phyloP scores from a whole-genome alignment of 192 early-diverging fungal genomes.

The Glomus cerebriforme region DNA sequence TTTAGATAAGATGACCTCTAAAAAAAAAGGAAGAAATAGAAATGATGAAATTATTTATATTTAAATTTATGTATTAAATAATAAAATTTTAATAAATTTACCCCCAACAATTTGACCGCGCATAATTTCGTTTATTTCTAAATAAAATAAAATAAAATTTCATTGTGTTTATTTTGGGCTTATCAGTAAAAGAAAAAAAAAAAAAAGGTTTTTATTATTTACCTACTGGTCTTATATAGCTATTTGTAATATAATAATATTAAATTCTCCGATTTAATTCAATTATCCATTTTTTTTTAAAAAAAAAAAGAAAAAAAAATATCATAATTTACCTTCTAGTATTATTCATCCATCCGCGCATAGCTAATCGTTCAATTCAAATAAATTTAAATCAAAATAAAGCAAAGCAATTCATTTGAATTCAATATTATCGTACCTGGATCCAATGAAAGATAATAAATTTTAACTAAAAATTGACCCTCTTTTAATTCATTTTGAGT shows the following conservation, averaged over 20 bases:
- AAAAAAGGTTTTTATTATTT: neutral
- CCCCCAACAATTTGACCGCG: constrained; percentile 38
- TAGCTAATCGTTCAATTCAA: constrained; percentile 30
- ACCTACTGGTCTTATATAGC: constrained; percentile 24
- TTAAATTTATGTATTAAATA: neutral
- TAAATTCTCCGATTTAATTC: no score
- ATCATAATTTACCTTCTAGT: constrained; percentile 39
- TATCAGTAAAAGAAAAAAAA: no score
- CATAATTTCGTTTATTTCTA: constrained; percentile 53
- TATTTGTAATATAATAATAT: neutral
- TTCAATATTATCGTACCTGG: constrained; percentile 37
- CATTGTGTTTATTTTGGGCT: neutral
- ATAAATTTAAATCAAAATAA: neutral
- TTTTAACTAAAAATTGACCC: constrained; percentile 45
- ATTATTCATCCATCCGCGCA: constrained; percentile 54
- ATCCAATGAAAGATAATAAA: constrained; percentile 51
- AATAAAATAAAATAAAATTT: neutral
- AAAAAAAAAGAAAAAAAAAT: no score
- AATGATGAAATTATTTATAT: neutral
- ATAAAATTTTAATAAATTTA: neutral
- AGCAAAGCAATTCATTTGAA: neutral
- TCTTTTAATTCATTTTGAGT: constrained; percentile 35
- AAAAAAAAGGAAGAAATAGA: neutral
- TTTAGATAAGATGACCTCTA: constrained; percentile 44
- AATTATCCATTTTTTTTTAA: no score